These are phyloP conservation scores for Lactifluus pinguis DNA, from an alignment of 768 basidiomycete genomes.

Conservation along the genomic window DNA sequence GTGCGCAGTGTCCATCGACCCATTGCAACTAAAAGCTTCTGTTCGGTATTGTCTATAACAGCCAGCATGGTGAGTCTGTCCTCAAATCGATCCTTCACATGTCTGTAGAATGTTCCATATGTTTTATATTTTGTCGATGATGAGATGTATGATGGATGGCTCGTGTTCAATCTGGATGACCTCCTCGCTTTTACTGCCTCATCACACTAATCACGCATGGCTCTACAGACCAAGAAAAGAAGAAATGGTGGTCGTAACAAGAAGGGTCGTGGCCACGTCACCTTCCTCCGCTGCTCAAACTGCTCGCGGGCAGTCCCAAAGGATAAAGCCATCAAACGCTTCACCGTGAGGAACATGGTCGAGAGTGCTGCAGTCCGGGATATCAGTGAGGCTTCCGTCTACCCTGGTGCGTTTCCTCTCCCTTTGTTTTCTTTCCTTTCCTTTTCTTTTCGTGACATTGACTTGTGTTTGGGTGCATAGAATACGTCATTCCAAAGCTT, in stretches of 20 bases:
- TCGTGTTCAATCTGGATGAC: slow-evolving; percentile 22
- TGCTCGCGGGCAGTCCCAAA: slow-evolving; percentile 97
- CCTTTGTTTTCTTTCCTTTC: not conserved
- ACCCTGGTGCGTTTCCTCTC: slow-evolving; percentile 52
- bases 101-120: not conserved
- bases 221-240: slow-evolving; percentile 89
- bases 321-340: slow-evolving; percentile 99
- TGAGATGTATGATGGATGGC: slow-evolving; percentile 27
- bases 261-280: slow-evolving; percentile 95
- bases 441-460: not conserved
- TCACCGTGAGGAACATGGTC: slow-evolving; percentile 99
- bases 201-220: slow-evolving; percentile 18
- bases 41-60: slow-evolving; percentile 27
- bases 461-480: slow-evolving; percentile 32
- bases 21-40: slow-evolving; percentile 22
- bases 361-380: slow-evolving; percentile 97
- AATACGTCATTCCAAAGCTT: slow-evolving; percentile 93
- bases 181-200: not conserved
- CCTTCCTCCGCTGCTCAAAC: slow-evolving; percentile 95
- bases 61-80: slow-evolving; percentile 30
- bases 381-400: slow-evolving; percentile 93
- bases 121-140: not conserved
- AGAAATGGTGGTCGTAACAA: slow-evolving; percentile 99
- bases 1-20: not conserved
- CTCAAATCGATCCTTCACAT: not conserved